These are phyloP conservation scores for Euphorbia tirucalli DNA, from an alignment of 345 rosid species.

Conservation along the genomic window DNA sequence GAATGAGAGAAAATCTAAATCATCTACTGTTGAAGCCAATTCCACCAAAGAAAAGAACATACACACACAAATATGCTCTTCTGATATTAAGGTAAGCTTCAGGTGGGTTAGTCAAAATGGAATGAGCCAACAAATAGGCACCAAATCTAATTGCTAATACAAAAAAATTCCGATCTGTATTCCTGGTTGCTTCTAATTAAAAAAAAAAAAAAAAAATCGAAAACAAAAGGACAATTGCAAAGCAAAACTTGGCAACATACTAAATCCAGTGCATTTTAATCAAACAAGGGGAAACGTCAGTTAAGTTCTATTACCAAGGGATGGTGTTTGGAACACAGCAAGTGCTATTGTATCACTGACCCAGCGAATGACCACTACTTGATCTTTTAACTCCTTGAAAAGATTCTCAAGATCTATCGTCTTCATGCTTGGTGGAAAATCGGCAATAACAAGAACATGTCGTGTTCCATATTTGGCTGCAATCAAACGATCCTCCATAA, in stretches of 20 bases:
- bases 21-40: no score
- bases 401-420: conserved; percentile 79
- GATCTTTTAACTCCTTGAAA: conserved; percentile 54
- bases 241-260: no score
- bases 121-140: no score
- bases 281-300: background rate
- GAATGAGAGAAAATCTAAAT: background rate
- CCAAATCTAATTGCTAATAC: no score
- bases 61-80: no score
- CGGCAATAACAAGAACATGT: conserved; percentile 81
- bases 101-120: no score
- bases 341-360: conserved; percentile 84
- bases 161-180: no score
- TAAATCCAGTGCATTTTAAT: background rate
- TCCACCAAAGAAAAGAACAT: no score
- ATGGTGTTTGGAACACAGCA: conserved; percentile 79
- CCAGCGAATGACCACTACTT: conserved; percentile 76
- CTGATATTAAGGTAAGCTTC: no score
- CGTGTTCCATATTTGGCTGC: conserved; percentile 78
- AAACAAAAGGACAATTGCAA: no score
- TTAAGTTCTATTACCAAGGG: conserved; percentile 47
- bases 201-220: no score
- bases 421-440: conserved; percentile 69
- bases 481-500: conserved; percentile 13
- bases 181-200: no score